Conservation (phyloP, 108 stramenopile genomes). For the Skeletonema marinoi region DNA sequence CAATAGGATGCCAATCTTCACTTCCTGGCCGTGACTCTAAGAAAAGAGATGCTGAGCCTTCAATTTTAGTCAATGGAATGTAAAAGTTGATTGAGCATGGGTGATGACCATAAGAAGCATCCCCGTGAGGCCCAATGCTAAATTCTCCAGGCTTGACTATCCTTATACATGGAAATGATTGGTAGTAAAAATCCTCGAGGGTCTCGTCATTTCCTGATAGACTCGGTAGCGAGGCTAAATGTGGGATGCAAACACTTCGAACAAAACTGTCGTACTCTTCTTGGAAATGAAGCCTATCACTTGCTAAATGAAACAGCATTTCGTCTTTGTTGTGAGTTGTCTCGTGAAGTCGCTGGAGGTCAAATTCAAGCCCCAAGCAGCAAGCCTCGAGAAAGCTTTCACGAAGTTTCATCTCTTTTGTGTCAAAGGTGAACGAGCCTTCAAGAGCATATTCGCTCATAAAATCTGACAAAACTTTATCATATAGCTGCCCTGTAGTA, state of each 20-base stretch:
- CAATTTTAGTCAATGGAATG: slow-evolving; percentile 57
- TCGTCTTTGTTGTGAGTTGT: slow-evolving; percentile 34
- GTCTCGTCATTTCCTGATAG: not conserved
- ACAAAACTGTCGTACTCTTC: slow-evolving; percentile 56
- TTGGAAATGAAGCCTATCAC: slow-evolving; percentile 38
- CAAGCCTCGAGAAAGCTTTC: slow-evolving; percentile 28
- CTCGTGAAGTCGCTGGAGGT: slow-evolving; percentile 46
- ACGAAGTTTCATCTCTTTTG: slow-evolving; percentile 23
- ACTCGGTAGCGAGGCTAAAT: slow-evolving; percentile 14
- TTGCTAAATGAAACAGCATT: slow-evolving; percentile 34
- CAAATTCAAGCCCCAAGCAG: slow-evolving; percentile 33
- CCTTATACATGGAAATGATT: slow-evolving; percentile 75
- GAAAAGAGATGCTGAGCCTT: slow-evolving; percentile 54
- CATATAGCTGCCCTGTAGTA: slow-evolving; percentile 15
- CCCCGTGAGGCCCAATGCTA: slow-evolving; percentile 74
- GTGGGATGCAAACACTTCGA: slow-evolving; percentile 50
- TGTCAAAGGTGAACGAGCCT: slow-evolving; percentile 42
- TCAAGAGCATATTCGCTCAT: slow-evolving; percentile 10
- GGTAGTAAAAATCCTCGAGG: slow-evolving; percentile 56
- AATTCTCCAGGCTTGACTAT: slow-evolving; percentile 68
- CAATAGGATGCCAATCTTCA: slow-evolving; percentile 70
- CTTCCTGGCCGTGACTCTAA: slow-evolving; percentile 56
- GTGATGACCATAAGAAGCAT: slow-evolving; percentile 69
- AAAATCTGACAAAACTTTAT: slow-evolving; percentile 14
- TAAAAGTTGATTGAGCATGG: slow-evolving; percentile 71